Base-by-base conservation (phyloP, 1,284 basidiomycete genomes). In the Marasmius fiardii region DNA sequence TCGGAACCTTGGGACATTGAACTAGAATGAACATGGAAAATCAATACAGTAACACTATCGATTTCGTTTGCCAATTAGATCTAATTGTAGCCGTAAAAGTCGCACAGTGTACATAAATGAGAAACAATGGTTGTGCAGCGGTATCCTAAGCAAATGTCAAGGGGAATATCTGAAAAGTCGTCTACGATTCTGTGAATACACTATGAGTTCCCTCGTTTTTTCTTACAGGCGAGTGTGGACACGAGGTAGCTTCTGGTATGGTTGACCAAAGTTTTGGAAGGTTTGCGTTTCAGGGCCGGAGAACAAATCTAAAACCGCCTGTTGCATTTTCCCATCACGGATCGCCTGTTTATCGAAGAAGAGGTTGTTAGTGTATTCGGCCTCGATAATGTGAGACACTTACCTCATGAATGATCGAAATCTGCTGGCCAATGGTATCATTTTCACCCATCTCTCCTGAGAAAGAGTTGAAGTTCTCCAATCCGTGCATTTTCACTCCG, bases 401-500 rank as follows among this genome's bases (percentile, higher is more conserved):
- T 50, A 75, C 79, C 71, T 90, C 86, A 58, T 89, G 82, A 53
- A 91, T 88, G 48, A 81, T 68, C 1, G 85, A 77, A n/a, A 89
- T 76, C 61, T 83, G 82, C 62, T 85, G 79, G 0, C 89, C 89
- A 51, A 87, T 73, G 0, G 85, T 84, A 7, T 72, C 74, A 33
- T 86, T 82, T 54, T 81, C 79, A 24, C 81, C 80, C 16, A 80
- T 70, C 5, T 83, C 83, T 43, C 75, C 72, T 28, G 67, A 72
- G 64, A 87, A 55, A 39, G 71, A 65, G 28, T 71, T 71, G 59
- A 80, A 68, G 66, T 92, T 92, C 64, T 89, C 87, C 20, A 73
- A 67, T 4, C 90, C 90, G 61, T 90, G 86, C 84, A 92, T 92
- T 60, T 73, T 74, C 33, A 93, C 75, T 2, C 85, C 85, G 49